A percentile compares a stretch with the other conserved stretches of the same genome.
Evolutionary conservation across 306 rosid genomes (phyloP).

Genomic region (Rosa rugosa): DNA sequence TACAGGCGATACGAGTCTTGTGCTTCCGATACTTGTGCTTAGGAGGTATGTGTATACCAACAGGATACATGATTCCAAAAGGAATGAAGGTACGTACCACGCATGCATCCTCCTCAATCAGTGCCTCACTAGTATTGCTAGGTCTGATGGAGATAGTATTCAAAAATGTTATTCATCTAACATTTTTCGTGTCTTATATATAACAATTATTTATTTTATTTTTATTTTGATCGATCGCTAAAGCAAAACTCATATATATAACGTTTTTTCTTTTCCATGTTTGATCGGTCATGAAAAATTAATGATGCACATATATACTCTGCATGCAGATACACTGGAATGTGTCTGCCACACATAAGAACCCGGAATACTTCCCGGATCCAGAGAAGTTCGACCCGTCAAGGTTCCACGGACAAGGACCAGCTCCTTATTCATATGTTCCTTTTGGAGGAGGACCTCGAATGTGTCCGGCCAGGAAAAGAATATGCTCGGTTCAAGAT

Average conservation of each 20-base stretch:
- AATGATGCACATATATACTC: background rate
- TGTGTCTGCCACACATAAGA: background rate
- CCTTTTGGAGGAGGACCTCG: constrained; percentile 10
- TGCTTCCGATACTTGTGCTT: no score
- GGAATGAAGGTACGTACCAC: background rate
- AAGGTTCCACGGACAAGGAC: background rate
- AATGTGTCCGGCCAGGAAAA: background rate
- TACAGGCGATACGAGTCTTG: no score
- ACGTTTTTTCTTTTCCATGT: background rate
- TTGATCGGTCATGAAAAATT: background rate
- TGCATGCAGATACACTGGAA: constrained; percentile 2
- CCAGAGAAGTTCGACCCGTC: background rate
- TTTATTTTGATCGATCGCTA: no score
- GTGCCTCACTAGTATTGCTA: background rate
- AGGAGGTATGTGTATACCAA: no score
- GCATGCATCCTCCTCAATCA: background rate
- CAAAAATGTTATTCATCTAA: no score
- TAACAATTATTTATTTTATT: no score
- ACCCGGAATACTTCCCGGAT: background rate
- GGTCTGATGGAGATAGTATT: no score
- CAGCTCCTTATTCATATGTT: background rate
- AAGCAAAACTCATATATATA: no score
- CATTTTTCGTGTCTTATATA: background rate
- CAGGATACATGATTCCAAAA: background rate
- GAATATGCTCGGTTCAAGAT: constrained; percentile 1